Evolutionary conservation across 148 eudicot genomes (phyloP), one percentile per base, ranked within the genome.

Genomic region (Hydrangea macrophylla): DNA sequence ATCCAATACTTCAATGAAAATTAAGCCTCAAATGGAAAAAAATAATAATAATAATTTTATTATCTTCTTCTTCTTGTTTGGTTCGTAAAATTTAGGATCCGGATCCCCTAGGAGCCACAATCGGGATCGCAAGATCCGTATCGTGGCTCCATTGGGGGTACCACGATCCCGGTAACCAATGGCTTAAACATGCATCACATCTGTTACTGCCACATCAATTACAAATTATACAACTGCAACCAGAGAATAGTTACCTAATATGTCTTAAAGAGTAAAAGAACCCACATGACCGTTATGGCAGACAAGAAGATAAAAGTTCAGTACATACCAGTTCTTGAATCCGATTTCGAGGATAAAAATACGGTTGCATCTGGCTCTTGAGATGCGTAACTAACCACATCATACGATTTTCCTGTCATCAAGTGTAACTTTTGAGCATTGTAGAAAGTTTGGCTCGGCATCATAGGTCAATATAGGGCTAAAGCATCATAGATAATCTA

Each of bases 331-430:
- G 83, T 78, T 82, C 81, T 80, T 51, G 90, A 70, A 63, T 79
- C 84, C 18, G 85, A 76, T 62, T 80, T 61, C 54, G 86, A 78
- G 59, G 97, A 54, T 69, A 71, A 54, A 71, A 89, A 89, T 28
- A 89, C 97, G 5, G 81, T 75, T 23, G 87, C 85, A 48, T 87
- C 80, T 30, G 90, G 78, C 62, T 78, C 77, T 61, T 82, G 76
- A 10, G 89, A 55, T 57, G 82, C 70, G 55, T 60, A 76, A 76
- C 85, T 89, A 64, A 89, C 82, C 76, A 87, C 58, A 33, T 84
- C 79, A 84, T 87, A 92, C 1, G 79, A 76, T 73, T 82, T 85
- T 51, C 97, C 95, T 91, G 83, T 44, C 57, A 76, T 69, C 70
- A 65, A 18, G 65, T 25, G 33, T 7, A 69, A n/a, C 23, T 64